These are phyloP conservation scores for Hysterangium stoloniferum DNA, from an alignment of 768 basidiomycete species.

Conservation along the genomic window DNA sequence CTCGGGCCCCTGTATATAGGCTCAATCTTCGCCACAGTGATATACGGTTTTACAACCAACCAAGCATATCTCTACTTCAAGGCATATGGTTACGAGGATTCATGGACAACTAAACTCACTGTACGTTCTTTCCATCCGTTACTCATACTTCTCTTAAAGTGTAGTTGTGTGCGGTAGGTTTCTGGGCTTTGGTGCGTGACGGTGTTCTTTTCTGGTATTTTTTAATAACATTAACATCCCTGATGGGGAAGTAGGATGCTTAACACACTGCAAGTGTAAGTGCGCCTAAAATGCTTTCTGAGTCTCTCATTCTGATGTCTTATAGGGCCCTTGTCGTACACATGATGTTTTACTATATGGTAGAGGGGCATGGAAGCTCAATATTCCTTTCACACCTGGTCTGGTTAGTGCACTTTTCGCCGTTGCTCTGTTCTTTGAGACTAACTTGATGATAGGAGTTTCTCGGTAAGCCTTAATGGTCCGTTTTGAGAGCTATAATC, in stretches of 20 bases:
- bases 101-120: not conserved
- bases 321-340: not conserved
- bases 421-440: not conserved
- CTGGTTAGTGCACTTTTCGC: not conserved
- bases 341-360: not conserved
- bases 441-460: not conserved
- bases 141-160: not conserved
- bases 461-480: not conserved
- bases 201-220: too few relatives aligned
- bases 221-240: not conserved
- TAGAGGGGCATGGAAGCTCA: not conserved
- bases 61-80: not conserved
- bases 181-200: not conserved
- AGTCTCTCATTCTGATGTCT: not conserved
- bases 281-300: not conserved
- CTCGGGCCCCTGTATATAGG: conserved; percentile 3
- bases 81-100: not conserved
- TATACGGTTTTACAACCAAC: conserved; percentile 1
- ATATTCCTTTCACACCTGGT: not conserved
- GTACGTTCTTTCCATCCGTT: not conserved
- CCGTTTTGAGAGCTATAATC: not conserved
- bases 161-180: not conserved
- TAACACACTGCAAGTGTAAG: not conserved
- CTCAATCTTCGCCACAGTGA: not conserved
- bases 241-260: not conserved